phyloP scores from a whole-genome alignment of 1,139 yeast species.

The Protomyces pachydermus region DNA sequence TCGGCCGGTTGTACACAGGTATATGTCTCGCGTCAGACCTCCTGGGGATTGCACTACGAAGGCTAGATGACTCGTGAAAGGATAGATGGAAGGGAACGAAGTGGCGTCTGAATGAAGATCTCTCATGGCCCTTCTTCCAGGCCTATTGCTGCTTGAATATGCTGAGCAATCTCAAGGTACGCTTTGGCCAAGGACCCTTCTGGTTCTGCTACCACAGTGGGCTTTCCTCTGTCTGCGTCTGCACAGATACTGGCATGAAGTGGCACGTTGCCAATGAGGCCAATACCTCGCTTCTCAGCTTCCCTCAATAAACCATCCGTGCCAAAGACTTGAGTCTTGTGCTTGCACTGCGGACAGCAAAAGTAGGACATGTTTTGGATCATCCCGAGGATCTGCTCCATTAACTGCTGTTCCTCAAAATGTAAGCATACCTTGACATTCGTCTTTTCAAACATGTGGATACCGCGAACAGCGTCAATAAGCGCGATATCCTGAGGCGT shows the following conservation, averaged over 20 bases:
- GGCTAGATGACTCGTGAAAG: too few relatives aligned
- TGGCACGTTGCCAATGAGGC: conserved; percentile 63
- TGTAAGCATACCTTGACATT: conserved; percentile 55
- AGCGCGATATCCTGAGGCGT: conserved; percentile 86
- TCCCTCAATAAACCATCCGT: conserved; percentile 57
- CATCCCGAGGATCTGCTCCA: conserved; percentile 46
- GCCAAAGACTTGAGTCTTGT: conserved; percentile 72
- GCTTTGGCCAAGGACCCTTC: conserved; percentile 35
- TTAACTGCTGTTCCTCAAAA: neutral
- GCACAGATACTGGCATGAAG: conserved; percentile 57
- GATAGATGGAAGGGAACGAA: too few relatives aligned
- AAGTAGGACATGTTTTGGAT: conserved; percentile 81
- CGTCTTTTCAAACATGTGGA: conserved; percentile 70
- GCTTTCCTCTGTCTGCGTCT: conserved; percentile 61
- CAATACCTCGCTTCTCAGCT: conserved; percentile 51
- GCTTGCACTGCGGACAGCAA: conserved; percentile 69
- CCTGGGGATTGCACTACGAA: too few relatives aligned
- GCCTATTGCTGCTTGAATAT: neutral
- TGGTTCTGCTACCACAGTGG: conserved; percentile 52
- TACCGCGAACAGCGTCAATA: conserved; percentile 75
- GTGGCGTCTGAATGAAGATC: too few relatives aligned
- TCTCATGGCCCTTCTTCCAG: neutral
- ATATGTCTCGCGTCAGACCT: too few relatives aligned
- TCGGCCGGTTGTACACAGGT: too few relatives aligned
- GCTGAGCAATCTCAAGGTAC: conserved; percentile 1